These are phyloP conservation scores for Cerioporus squamosus DNA, from an alignment of 1,284 basidiomycete species.

Conservation along the genomic window DNA sequence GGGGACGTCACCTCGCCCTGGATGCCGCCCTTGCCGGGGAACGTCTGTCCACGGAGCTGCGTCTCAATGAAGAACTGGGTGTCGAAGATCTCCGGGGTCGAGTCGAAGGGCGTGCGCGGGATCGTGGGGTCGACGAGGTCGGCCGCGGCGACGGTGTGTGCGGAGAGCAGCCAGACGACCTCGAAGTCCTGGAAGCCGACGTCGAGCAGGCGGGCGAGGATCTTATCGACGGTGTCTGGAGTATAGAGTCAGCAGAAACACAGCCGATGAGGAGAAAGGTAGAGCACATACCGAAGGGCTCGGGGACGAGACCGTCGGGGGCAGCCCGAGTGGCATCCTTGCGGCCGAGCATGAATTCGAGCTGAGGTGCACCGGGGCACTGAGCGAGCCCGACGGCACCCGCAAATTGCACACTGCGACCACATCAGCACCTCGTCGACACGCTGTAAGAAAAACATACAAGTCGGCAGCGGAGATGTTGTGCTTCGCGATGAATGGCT, in stretches of 20 bases:
- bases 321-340: conserved; percentile 21
- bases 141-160: not conserved
- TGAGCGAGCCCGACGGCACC: conserved; percentile 30
- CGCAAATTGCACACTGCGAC: conserved; percentile 31
- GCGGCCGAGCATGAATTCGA: conserved; percentile 28
- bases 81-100: not conserved
- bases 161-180: conserved; percentile 3
- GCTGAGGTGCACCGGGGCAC: conserved; percentile 32
- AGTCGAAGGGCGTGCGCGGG: conserved; percentile 3
- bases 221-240: conserved; percentile 30
- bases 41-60: conserved; percentile 1
- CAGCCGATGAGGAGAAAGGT: not conserved
- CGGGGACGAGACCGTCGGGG: conserved; percentile 31
- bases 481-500: conserved; percentile 22
- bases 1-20: conserved; percentile 20
- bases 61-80: conserved; percentile 6
- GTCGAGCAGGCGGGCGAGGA: conserved; percentile 31
- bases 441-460: conserved; percentile 8
- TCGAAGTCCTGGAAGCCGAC: conserved; percentile 7
- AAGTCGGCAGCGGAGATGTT: conserved; percentile 22
- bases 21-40: conserved; percentile 11
- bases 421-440: not conserved
- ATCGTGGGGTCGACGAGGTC: not conserved
- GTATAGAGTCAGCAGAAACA: too few species aligned
- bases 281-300: conserved; percentile 27